Evolutionary conservation across 2,329 filamentous ascomycete species (phyloP).

Genomic region (Alternaria dauci): DNA sequence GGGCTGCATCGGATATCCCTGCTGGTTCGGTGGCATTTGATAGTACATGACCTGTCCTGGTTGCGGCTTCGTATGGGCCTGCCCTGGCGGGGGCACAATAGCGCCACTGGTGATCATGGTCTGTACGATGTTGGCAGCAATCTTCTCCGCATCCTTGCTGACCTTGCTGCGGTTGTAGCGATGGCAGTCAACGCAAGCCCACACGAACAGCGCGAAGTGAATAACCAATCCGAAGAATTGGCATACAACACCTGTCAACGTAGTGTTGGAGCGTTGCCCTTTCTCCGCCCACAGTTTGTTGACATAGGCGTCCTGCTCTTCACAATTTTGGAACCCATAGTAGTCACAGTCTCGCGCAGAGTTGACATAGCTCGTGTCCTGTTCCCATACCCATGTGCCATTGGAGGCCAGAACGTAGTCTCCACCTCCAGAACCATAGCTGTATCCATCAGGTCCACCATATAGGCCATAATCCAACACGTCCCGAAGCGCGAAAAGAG

Average conservation of each 20-base stretch:
- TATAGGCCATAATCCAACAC: conserved; percentile 30
- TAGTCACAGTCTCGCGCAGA: conserved; percentile 28
- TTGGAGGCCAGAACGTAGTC: conserved; percentile 37
- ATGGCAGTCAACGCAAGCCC: conserved; percentile 51
- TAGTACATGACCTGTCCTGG: conserved; percentile 22
- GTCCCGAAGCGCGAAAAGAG: conserved; percentile 23
- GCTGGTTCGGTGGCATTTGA: conserved; percentile 21
- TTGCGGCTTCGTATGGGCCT: conserved; percentile 23
- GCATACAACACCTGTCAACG: conserved; percentile 38
- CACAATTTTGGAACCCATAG: conserved; percentile 34
- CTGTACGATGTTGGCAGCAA: conserved; percentile 45
- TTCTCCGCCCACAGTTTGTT: conserved; percentile 41
- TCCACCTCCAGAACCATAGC: conserved; percentile 24
- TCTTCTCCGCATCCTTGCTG: conserved; percentile 43
- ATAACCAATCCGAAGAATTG: conserved; percentile 42
- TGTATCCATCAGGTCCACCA: conserved; percentile 18
- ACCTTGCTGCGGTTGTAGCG: conserved; percentile 31
- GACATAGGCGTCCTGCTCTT: conserved; percentile 41
- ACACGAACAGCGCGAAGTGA: conserved; percentile 49
- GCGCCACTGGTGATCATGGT: conserved; percentile 45
- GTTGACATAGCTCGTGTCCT: conserved; percentile 18
- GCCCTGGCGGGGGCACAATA: conserved; percentile 35
- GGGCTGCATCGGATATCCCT: conserved; percentile 19
- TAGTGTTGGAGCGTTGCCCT: conserved; percentile 28
- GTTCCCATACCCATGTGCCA: conserved; percentile 44